Conservation (phyloP, 805 yeast genomes). For the baker's yeast (Saccharomyces cerevisiae) region DNA sequence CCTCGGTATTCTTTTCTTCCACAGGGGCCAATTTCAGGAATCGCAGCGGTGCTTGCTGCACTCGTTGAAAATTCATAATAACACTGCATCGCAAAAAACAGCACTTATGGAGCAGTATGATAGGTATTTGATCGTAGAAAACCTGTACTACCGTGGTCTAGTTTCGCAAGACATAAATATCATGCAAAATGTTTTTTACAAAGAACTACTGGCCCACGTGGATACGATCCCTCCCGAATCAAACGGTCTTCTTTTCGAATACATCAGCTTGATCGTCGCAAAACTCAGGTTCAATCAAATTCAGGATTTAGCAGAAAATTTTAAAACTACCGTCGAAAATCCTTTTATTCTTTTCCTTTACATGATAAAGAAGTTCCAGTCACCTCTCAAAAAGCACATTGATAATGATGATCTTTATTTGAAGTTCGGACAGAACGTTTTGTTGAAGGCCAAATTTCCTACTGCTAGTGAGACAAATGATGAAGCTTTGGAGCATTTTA, state of each 20-base stretch:
- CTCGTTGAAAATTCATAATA: not conserved
- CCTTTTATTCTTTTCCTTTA: constrained; percentile 7
- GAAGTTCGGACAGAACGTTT: constrained; percentile 9
- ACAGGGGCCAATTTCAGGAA: constrained; percentile 5
- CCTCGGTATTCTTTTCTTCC: constrained; percentile 13
- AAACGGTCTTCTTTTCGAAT: constrained; percentile 19
- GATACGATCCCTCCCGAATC: constrained; percentile 18
- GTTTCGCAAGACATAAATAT: not conserved
- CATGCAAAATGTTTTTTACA: constrained; percentile 2
- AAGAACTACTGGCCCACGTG: constrained; percentile 10
- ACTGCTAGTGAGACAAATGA: constrained; percentile 34
- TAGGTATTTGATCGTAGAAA: constrained; percentile 19
- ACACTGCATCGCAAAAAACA: not conserved
- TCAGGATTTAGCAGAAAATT: not conserved
- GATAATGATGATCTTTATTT: constrained; percentile 14
- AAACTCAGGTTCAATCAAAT: constrained; percentile 6
- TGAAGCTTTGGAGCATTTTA: constrained; percentile 27
- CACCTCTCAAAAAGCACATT: constrained; percentile 1
- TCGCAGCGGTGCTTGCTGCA: not conserved
- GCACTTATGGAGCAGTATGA: not conserved
- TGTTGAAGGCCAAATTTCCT: constrained; percentile 35
- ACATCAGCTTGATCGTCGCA: constrained; percentile 17
- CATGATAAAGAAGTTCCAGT: constrained; percentile 2
- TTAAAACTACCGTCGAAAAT: constrained; percentile 1
- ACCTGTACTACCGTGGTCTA: constrained; percentile 15